phyloP scores from a whole-genome alignment of 805 yeast species.

The Zygoascus tannicola region DNA sequence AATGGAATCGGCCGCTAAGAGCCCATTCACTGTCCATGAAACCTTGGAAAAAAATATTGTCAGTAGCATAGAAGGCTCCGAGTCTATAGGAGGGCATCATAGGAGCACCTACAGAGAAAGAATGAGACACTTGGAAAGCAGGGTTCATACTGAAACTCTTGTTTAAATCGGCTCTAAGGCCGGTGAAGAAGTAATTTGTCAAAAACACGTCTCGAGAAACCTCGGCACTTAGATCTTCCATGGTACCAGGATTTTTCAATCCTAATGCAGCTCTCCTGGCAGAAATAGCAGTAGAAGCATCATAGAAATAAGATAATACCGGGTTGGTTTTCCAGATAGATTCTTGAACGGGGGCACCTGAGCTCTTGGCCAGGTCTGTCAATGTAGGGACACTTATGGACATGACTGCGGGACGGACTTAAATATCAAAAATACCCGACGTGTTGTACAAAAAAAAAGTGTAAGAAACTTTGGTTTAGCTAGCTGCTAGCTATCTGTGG shows the following conservation, averaged over 20 bases:
- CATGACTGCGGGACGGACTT: no score
- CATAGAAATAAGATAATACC: conserved; percentile 66
- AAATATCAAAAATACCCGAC: conserved; percentile 2
- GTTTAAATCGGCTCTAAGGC: conserved; percentile 91
- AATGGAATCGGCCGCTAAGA: conserved; percentile 80
- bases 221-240: conserved; percentile 88
- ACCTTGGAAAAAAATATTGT: conserved; percentile 80
- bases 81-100: conserved; percentile 85
- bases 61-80: conserved; percentile 81
- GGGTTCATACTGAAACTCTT: conserved; percentile 88
- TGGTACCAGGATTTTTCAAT: conserved; percentile 85
- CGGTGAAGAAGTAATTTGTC: conserved; percentile 84
- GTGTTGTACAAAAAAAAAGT: no score
- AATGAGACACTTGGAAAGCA: conserved; percentile 92
- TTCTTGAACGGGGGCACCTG: conserved; percentile 8
- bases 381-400: conserved; percentile 15
- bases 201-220: conserved; percentile 89
- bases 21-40: conserved; percentile 80
- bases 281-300: conserved; percentile 59
- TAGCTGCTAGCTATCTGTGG: no score
- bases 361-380: conserved; percentile 19
- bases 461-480: no score
- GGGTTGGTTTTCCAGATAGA: conserved; percentile 75
- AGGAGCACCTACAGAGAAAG: conserved; percentile 80
- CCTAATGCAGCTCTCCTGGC: conserved; percentile 77